These are phyloP conservation scores for Pleoardoris graminearum DNA, from an alignment of 2,329 filamentous ascomycete genomes.

Conservation along the genomic window DNA sequence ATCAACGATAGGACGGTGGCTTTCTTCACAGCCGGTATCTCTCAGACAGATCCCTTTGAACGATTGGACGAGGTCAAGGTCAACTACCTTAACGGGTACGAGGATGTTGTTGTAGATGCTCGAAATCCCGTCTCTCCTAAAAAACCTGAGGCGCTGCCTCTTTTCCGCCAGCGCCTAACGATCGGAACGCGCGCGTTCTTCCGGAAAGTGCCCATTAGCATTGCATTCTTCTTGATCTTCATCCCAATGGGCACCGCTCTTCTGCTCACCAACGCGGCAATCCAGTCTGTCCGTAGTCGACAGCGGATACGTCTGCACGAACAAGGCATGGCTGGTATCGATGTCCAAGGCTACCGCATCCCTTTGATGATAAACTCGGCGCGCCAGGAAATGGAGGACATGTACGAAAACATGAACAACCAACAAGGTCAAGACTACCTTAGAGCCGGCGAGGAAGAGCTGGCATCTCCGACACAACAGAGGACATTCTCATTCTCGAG, in stretches of 20 bases:
- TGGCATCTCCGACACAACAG: constrained; percentile 31
- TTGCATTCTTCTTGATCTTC: constrained; percentile 67
- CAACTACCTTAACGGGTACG: constrained; percentile 74
- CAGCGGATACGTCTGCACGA: constrained; percentile 78
- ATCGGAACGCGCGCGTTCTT: constrained; percentile 46
- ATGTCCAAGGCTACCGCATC: constrained; percentile 71
- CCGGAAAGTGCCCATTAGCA: constrained; percentile 64
- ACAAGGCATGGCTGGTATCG: constrained; percentile 67
- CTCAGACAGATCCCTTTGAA: constrained; percentile 75
- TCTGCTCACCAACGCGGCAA: constrained; percentile 73
- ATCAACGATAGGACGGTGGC: constrained; percentile 81
- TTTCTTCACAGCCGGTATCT: constrained; percentile 81
- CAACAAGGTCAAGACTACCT: constrained; percentile 73
- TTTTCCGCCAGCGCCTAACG: constrained; percentile 43
- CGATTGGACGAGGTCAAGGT: constrained; percentile 68
- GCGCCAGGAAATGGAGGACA: constrained; percentile 74
- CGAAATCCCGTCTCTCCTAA: constrained; percentile 61
- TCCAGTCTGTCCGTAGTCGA: constrained; percentile 76
- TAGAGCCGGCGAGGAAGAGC: constrained; percentile 55
- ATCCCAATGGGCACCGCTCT: constrained; percentile 72
- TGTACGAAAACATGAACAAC: constrained; percentile 73
- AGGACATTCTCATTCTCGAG: constrained; percentile 13
- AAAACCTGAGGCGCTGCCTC: constrained; percentile 35
- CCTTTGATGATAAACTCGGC: constrained; percentile 72
- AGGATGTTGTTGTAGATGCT: constrained; percentile 74